phyloP scores from a whole-genome alignment of 768 basidiomycete species.

The Suillus variegatus region DNA sequence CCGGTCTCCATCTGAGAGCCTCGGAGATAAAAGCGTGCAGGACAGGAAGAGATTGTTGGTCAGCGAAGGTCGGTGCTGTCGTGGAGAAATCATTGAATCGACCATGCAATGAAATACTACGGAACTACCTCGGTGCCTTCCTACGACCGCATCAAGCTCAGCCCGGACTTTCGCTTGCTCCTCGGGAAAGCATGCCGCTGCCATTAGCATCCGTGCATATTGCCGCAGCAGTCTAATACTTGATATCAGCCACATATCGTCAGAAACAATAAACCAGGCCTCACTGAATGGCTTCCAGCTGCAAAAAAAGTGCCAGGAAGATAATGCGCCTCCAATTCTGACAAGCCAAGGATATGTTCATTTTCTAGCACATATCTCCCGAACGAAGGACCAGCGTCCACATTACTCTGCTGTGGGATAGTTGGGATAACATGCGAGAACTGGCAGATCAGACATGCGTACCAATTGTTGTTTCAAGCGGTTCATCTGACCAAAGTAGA shows the following conservation, averaged over 20 bases:
- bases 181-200: neutral
- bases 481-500: neutral
- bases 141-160: too few relatives aligned
- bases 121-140: too few relatives aligned
- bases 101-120: too few relatives aligned
- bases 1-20: too few relatives aligned
- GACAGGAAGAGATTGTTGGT: too few relatives aligned
- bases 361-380: neutral
- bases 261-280: neutral
- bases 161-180: neutral
- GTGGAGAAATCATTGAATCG: too few relatives aligned
- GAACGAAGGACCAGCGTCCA: neutral
- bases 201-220: neutral
- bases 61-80: too few relatives aligned
- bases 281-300: neutral
- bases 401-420: neutral
- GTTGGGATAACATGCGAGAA: neutral
- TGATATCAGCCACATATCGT: neutral
- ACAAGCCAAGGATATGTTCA: neutral
- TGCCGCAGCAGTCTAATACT: neutral
- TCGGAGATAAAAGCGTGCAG: too few relatives aligned
- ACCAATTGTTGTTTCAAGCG: neutral
- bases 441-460: neutral
- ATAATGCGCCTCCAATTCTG: neutral
- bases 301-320: neutral